Conservation (phyloP, 176 grass and related monocot genomes). For the Aegilops umbellulata region DNA sequence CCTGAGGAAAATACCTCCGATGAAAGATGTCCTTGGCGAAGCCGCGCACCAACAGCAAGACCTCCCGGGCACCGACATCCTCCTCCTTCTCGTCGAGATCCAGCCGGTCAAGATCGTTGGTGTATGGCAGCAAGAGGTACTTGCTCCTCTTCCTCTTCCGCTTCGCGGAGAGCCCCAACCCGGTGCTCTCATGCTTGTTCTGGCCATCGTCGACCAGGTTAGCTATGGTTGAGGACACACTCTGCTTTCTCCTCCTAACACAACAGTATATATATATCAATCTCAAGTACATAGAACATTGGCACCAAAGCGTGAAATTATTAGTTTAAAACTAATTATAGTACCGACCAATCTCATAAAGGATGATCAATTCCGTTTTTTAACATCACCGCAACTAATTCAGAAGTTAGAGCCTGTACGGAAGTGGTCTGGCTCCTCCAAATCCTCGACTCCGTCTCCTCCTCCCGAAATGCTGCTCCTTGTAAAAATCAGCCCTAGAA, state of each 20-base stretch:
- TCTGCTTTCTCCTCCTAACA: background rate
- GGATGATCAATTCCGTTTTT: too few relatives aligned
- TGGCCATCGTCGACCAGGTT: background rate
- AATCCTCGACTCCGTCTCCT: too few relatives aligned
- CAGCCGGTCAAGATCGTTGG: background rate
- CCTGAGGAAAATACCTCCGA: constrained; percentile 17
- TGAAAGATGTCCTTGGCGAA: constrained; percentile 26
- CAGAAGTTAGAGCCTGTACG: background rate
- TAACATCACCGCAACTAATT: background rate
- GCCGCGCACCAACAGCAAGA: constrained; percentile 28
- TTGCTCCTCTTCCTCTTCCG: constrained; percentile 79
- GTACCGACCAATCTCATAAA: too few relatives aligned
- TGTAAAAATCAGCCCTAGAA: too few relatives aligned
- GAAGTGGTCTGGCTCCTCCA: too few relatives aligned
- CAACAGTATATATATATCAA: background rate
- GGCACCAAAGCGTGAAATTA: too few relatives aligned
- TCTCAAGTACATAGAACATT: background rate
- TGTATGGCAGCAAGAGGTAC: constrained; percentile 79
- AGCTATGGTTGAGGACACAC: background rate
- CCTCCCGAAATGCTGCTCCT: too few relatives aligned
- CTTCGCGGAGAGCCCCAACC: constrained; percentile 16
- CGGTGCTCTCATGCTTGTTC: background rate
- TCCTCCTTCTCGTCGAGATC: background rate
- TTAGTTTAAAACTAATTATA: too few relatives aligned
- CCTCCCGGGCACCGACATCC: constrained; percentile 5